Conservation (phyloP, 192 early-diverging fungal species). For the Entomortierella parvispora region DNA sequence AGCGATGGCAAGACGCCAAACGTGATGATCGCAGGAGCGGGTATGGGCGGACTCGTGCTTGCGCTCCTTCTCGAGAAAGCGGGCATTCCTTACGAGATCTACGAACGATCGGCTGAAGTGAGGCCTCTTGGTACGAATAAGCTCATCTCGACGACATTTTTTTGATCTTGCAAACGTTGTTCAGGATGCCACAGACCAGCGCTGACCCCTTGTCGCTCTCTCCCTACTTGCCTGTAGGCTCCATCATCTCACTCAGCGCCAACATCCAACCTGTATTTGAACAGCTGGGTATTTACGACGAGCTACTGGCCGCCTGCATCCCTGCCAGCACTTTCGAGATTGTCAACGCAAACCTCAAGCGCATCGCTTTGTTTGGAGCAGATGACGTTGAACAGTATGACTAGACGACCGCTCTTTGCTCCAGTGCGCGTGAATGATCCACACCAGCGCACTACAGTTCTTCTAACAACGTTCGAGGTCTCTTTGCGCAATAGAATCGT, state of each 20-base stretch:
- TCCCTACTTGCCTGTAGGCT: not conserved
- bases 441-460: too few relatives aligned
- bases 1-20: slow-evolving; percentile 5
- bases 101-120: slow-evolving; percentile 1
- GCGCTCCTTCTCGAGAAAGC: not conserved
- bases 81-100: not conserved
- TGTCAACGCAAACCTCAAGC: not conserved
- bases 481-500: too few relatives aligned
- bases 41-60: slow-evolving; percentile 2
- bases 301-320: not conserved
- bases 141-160: too few relatives aligned
- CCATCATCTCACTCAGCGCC: not conserved
- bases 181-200: too few relatives aligned
- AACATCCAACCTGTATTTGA: not conserved
- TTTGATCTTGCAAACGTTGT: too few relatives aligned
- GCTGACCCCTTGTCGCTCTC: not conserved
- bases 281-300: not conserved
- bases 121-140: slow-evolving; percentile 7
- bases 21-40: slow-evolving; percentile 6
- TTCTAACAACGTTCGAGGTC: too few relatives aligned
- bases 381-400: not conserved
- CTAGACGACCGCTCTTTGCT: too few relatives aligned
- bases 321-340: not conserved
- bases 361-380: not conserved
- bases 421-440: too few relatives aligned